Conservation (phyloP, 805 yeast genomes). For the Yarrowia sp. region DNA sequence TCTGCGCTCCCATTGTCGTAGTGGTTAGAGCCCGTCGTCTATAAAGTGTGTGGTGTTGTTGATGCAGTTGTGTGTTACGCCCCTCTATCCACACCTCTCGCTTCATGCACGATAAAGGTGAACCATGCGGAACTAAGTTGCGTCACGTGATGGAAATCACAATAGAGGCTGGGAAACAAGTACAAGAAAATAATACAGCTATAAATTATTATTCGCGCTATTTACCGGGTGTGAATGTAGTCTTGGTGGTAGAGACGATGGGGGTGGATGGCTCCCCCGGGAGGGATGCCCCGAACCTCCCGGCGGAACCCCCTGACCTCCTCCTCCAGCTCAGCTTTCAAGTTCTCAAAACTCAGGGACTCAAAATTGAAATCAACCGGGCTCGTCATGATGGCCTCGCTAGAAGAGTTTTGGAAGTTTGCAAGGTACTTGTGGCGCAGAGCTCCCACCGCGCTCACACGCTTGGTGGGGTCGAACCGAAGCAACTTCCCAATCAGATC, state of each 20-base stretch:
- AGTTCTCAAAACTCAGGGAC: constrained; percentile 31
- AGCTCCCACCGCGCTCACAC: constrained; percentile 58
- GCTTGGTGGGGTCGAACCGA: constrained; percentile 58
- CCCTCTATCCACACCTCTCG: constrained; percentile 5
- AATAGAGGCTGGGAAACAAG: neutral
- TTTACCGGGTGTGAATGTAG: constrained; percentile 16
- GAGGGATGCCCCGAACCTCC: constrained; percentile 29
- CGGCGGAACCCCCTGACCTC: constrained; percentile 30
- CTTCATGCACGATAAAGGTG: constrained; percentile 24
- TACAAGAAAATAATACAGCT: neutral
- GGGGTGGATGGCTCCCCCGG: neutral
- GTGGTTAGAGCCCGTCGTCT: neutral
- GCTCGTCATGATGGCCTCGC: constrained; percentile 54
- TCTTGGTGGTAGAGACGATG: constrained; percentile 14
- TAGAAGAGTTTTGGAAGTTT: constrained; percentile 46
- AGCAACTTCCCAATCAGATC: constrained; percentile 55
- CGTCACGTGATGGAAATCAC: constrained; percentile 1
- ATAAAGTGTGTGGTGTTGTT: neutral
- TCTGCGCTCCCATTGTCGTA: constrained; percentile 72
- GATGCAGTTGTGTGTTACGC: neutral
- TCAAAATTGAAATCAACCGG: constrained; percentile 73
- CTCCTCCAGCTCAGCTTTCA: constrained; percentile 27
- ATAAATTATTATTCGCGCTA: constrained; percentile 11
- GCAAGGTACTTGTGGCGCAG: constrained; percentile 56
- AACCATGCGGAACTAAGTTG: constrained; percentile 16